Evolutionary conservation across 768 basidiomycete genomes (phyloP).

Genomic region (Kwoniella heveanensis): DNA sequence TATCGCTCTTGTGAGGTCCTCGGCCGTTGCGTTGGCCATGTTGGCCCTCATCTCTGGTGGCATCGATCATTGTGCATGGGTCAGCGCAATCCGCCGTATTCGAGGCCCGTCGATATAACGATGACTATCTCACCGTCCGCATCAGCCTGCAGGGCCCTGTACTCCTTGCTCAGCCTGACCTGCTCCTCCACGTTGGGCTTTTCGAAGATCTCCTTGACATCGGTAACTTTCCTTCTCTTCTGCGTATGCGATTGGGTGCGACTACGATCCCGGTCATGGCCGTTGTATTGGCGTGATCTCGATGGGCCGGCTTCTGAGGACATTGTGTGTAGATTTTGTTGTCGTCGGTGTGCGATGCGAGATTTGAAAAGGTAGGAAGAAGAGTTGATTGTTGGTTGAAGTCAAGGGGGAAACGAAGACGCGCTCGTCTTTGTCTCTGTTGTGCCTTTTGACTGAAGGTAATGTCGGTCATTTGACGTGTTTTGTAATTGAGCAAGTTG

Average conservation of each 20-base stretch:
- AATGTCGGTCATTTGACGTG: not conserved
- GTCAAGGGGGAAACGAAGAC: not conserved
- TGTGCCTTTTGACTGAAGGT: too few relatives aligned
- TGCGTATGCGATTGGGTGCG: not conserved
- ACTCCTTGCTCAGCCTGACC: constrained; percentile 27
- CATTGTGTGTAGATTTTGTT: too few relatives aligned
- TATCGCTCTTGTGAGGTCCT: constrained; percentile 23
- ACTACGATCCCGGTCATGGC: not conserved
- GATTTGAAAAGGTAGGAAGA: too few relatives aligned
- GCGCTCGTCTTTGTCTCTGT: too few relatives aligned
- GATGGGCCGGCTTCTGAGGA: constrained; percentile 23
- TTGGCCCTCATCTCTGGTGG: constrained; percentile 32
- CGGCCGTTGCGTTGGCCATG: constrained; percentile 26
- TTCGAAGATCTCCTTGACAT: constrained; percentile 34
- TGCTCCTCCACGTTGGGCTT: constrained; percentile 29
- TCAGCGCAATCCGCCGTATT: not conserved
- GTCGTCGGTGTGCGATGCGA: too few relatives aligned
- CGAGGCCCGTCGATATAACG: too few relatives aligned
- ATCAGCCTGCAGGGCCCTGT: constrained; percentile 34
- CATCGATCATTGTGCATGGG: not conserved
- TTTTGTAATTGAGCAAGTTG: not conserved
- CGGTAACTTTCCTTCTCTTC: constrained; percentile 24
- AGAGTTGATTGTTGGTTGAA: not conserved
- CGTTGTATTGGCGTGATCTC: not conserved
- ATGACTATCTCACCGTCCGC: constrained; percentile 40